Evolutionary conservation across 2,329 filamentous ascomycete species (phyloP).

Genomic region (Fusarium sp.): DNA sequence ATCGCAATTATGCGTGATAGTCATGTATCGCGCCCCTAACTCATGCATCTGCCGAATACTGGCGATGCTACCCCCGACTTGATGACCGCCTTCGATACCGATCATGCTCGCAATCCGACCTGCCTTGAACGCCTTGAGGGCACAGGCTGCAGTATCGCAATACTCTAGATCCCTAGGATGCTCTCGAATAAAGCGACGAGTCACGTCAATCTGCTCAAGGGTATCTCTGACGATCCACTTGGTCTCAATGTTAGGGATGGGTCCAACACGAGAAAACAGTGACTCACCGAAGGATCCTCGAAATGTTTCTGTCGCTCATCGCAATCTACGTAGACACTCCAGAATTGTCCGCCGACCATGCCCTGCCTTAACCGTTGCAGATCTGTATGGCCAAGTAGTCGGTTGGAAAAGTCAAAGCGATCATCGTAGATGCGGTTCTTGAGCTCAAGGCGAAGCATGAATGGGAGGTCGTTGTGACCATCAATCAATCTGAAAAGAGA

Average conservation of each 20-base stretch:
- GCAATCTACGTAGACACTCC: conserved; percentile 47
- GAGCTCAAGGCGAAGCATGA: conserved; percentile 46
- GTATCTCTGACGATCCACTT: conserved; percentile 33
- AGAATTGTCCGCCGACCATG: conserved; percentile 48
- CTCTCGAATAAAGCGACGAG: conserved; percentile 45
- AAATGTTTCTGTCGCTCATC: conserved; percentile 40
- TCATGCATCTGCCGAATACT: conserved; percentile 51
- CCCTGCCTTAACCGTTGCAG: conserved; percentile 45
- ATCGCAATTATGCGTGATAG: conserved; percentile 51
- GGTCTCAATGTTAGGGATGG: conserved; percentile 11
- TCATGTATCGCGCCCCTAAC: conserved; percentile 54
- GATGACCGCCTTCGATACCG: conserved; percentile 53
- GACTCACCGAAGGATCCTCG: conserved; percentile 41
- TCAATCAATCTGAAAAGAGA: conserved; percentile 41
- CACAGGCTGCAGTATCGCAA: conserved; percentile 45
- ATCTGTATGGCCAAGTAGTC: conserved; percentile 45
- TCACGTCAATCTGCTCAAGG: conserved; percentile 51
- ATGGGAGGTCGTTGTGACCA: conserved; percentile 49
- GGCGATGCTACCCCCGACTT: conserved; percentile 50
- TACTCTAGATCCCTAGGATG: conserved; percentile 40
- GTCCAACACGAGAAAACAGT: not conserved
- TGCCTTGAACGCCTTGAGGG: conserved; percentile 45
- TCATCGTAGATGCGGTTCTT: conserved; percentile 42
- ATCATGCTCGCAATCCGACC: conserved; percentile 52
- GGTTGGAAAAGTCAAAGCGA: conserved; percentile 28